phyloP scores from a whole-genome alignment of 257 asterid genomes.

The Solanum appendiculatum region DNA sequence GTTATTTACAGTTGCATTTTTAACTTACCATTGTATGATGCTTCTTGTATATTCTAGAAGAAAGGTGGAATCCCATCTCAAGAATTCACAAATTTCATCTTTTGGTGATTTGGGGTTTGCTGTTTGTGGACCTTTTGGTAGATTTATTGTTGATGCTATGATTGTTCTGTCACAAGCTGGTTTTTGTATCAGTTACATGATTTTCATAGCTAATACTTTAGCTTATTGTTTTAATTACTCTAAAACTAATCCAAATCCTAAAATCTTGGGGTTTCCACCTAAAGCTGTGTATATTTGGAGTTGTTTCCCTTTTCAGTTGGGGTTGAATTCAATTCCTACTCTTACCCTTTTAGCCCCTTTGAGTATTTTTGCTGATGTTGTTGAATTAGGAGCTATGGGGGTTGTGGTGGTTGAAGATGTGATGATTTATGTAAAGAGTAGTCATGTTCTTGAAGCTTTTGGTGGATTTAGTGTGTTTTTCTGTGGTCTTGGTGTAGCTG shows the following conservation, averaged over 20 bases:
- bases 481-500: not conserved
- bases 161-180: slow-evolving; percentile 4
- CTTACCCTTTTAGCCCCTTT: not conserved
- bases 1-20: not conserved
- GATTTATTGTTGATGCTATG: slow-evolving; percentile 5
- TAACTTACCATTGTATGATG: not conserved
- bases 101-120: slow-evolving; percentile 4
- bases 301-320: not conserved
- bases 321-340: not conserved
- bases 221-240: not conserved
- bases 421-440: not conserved
- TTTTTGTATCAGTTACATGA: slow-evolving; percentile 5
- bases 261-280: not conserved
- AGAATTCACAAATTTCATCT: not conserved
- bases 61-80: not conserved
- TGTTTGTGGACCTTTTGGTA: not conserved
- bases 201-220: slow-evolving; percentile 2
- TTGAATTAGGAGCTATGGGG: slow-evolving; percentile 3
- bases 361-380: slow-evolving; percentile 1
- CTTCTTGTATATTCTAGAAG: not conserved
- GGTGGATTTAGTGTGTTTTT: not conserved
- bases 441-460: not conserved
- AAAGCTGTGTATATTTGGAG: not conserved
- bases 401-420: not conserved
- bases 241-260: not conserved